Base-by-base conservation (phyloP, 768 basidiomycete species). In the Collybia mongolica region DNA sequence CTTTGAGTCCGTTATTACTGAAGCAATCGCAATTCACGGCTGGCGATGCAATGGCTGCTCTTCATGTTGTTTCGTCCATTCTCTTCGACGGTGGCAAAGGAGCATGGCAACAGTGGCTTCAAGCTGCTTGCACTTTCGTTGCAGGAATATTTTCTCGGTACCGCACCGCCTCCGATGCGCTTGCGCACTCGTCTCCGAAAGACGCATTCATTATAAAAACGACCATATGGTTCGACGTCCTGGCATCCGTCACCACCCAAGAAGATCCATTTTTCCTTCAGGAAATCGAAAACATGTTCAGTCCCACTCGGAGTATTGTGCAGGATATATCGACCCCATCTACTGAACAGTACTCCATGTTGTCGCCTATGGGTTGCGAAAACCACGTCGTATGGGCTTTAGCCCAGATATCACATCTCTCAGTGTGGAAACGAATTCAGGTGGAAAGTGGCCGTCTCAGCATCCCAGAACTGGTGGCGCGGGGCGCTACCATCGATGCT, bases 171-270 rank as follows among this genome's bases (percentile, higher is more conserved):
- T 67, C 69, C 46, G 71, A 73, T 42, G 75, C 76, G 6, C 72
- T 88, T 11, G 51, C 71, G 28, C 49, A 54, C 14, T 82, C 78
- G 56, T 55, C 55, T 61, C 18, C 76, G 72, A 73, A 81, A 72
- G 68, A 76, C 71, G 64, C 79, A 69, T 91, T 91, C 66, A 84
- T 92, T 62, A 76, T 91, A 68, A 90, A 90, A 66, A 86, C 90
- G 22, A 82, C 87, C 14, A 83, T 92, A 48, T 93, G 90, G 90
- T 90, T 92, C 64, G 90, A 93, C 63, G 88, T 92, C 29, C 75
- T 92, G 45, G 89, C 88, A 6, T 82, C 85, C 1, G 78, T 86
- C 44, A 88, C 89, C n/a, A 82, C 79, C n/a, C 71, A 76, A 54
- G 58, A 74, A 54, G 56, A 68, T 2, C 89, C 90, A 8, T 71